Conservation (phyloP, 2,329 filamentous ascomycete genomes). For the Aspergillus sp. region DNA sequence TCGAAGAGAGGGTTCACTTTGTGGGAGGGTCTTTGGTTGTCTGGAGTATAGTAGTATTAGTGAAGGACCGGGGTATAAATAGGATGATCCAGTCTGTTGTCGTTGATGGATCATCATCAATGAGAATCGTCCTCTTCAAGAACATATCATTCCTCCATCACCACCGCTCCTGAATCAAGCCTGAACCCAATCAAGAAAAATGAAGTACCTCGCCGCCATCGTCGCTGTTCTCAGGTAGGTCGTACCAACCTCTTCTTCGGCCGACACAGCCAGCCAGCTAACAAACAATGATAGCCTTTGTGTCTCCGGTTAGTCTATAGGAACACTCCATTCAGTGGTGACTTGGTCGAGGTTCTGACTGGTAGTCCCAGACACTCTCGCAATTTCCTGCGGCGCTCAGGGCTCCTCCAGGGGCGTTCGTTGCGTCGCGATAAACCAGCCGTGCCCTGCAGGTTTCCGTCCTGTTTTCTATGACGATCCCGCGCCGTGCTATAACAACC, state of each 20-base stretch:
- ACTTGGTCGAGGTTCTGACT: not conserved
- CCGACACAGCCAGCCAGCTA: not conserved
- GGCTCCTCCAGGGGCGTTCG: not conserved
- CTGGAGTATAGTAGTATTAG: not conserved
- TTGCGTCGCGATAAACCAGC: not conserved
- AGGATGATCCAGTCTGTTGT: not conserved
- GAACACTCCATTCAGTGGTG: not conserved
- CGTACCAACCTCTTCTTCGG: not conserved
- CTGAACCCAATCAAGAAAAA: not conserved
- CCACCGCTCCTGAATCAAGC: not conserved
- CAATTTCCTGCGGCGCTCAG: not conserved
- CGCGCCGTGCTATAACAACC: not conserved
- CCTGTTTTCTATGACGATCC: constrained; percentile 4
- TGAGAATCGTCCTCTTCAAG: not conserved
- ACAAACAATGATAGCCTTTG: not conserved
- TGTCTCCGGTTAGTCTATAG: not conserved
- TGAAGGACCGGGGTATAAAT: not conserved
- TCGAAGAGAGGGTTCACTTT: not conserved
- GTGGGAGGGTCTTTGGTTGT: not conserved
- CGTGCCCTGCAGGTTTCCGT: constrained; percentile 1
- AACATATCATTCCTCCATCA: not conserved
- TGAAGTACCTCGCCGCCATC: constrained; percentile 1
- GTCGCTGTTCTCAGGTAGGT: not conserved
- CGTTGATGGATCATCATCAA: not conserved
- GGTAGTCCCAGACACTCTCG: not conserved